Conservation (phyloP, 345 rosid genomes). For the Cardamine resedifolia region DNA sequence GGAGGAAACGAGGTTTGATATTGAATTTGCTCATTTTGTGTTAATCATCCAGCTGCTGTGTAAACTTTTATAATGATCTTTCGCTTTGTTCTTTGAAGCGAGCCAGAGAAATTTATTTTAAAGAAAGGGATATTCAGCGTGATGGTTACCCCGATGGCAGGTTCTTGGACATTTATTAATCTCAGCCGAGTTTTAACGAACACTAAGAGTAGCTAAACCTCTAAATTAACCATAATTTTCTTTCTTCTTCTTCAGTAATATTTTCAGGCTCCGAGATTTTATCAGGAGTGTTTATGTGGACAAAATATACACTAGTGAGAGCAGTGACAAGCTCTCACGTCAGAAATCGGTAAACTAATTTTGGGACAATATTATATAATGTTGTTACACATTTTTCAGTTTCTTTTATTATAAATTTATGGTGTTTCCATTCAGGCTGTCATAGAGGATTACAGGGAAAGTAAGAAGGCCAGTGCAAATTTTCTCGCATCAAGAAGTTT, state of each 20-base stretch:
- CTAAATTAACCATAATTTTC: constrained; percentile 31
- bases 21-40: neutral
- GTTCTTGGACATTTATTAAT: constrained; percentile 40
- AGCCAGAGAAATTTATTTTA: constrained; percentile 75
- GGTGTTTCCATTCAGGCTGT: constrained; percentile 42
- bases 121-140: constrained; percentile 68
- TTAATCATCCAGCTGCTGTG: constrained; percentile 5
- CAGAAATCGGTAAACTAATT: constrained; percentile 53
- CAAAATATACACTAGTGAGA: constrained; percentile 57
- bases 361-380: neutral
- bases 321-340: constrained; percentile 46
- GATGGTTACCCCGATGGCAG: constrained; percentile 79
- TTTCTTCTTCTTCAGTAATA: constrained; percentile 56
- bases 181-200: neutral
- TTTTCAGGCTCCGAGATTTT: constrained; percentile 66
- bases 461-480: constrained; percentile 41
- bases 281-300: constrained; percentile 86
- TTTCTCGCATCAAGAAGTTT: constrained; percentile 49
- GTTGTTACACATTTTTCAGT: neutral
- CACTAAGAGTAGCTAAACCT: constrained; percentile 21
- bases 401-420: neutral
- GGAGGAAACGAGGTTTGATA: constrained; percentile 80
- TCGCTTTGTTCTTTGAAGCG: constrained; percentile 41
- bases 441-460: constrained; percentile 44
- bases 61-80: constrained; percentile 8